Evolutionary conservation across 2,329 filamentous ascomycete species (phyloP).

Genomic region (Drechslerella coelobrocha): DNA sequence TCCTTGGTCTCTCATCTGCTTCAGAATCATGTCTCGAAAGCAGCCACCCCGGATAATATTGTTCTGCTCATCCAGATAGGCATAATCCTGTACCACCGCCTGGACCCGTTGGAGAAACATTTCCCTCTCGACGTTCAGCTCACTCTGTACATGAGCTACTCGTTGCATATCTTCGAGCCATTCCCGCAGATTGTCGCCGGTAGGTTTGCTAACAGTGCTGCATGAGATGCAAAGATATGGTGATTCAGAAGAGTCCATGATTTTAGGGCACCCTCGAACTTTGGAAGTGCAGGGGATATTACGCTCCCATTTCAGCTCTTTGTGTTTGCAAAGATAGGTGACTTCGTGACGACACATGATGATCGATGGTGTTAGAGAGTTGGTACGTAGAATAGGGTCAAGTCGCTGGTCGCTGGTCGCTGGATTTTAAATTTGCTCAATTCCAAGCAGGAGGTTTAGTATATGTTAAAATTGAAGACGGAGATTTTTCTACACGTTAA

Average conservation of each 20-base stretch:
- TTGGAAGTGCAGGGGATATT: not conserved
- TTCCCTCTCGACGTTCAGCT: not conserved
- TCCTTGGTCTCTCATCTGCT: no score
- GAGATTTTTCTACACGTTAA: no score
- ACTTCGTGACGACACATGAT: slow-evolving; percentile 2
- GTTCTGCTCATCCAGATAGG: not conserved
- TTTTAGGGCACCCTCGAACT: not conserved
- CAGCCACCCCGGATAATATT: not conserved
- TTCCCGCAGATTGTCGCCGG: not conserved
- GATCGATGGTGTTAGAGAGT: not conserved
- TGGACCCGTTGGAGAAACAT: not conserved
- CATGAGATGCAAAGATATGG: not conserved
- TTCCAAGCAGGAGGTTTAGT: no score
- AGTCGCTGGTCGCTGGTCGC: not conserved
- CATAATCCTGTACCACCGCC: not conserved
- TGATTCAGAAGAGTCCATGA: not conserved
- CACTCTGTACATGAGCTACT: not conserved
- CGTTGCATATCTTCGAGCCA: not conserved
- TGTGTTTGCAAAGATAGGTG: slow-evolving; percentile 1
- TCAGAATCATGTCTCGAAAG: no score
- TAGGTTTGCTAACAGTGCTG: not conserved
- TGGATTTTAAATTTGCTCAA: no score
- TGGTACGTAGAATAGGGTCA: not conserved
- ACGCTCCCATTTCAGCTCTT: slow-evolving; percentile 13
- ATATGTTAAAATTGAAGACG: no score